These are phyloP conservation scores for Penicillium daleae DNA, from an alignment of 495 filamentous ascomycete species.

Conservation along the genomic window DNA sequence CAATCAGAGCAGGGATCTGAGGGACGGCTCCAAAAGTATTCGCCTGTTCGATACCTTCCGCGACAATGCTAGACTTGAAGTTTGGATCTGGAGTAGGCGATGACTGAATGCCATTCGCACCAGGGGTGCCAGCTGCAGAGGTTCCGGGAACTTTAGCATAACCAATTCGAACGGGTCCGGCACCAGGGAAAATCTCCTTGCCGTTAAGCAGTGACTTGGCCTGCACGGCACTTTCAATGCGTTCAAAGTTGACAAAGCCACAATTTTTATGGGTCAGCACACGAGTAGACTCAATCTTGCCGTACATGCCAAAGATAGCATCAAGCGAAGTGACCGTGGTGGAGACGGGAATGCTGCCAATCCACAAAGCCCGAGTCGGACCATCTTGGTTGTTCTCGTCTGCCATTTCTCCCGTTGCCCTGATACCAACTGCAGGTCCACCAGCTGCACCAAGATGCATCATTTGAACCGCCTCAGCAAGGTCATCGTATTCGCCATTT, in stretches of 20 bases:
- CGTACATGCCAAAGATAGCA: slow-evolving; percentile 89
- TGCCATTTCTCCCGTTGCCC: slow-evolving; percentile 40
- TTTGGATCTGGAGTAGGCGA: slow-evolving; percentile 91
- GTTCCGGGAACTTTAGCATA: slow-evolving; percentile 95
- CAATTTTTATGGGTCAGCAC: slow-evolving; percentile 99
- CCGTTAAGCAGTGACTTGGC: slow-evolving; percentile 87
- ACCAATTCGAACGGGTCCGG: slow-evolving; percentile 91
- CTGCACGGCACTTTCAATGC: slow-evolving; percentile 82
- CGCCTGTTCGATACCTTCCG: slow-evolving; percentile 43
- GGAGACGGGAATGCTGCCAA: slow-evolving; percentile 96
- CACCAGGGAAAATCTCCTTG: slow-evolving; percentile 97
- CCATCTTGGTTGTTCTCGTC: slow-evolving; percentile 85
- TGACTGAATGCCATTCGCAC: slow-evolving; percentile 79
- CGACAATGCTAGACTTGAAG: slow-evolving; percentile 35
- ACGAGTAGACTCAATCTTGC: slow-evolving; percentile 86
- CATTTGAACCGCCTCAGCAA: slow-evolving; percentile 75
- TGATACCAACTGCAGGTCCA: slow-evolving; percentile 58
- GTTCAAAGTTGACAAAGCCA: slow-evolving; percentile 97
- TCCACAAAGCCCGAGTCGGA: slow-evolving; percentile 92
- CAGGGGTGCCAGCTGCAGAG: slow-evolving; percentile 76
- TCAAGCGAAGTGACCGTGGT: slow-evolving; percentile 92
- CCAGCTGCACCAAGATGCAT: slow-evolving; percentile 71
- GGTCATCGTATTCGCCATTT: slow-evolving; percentile 70
- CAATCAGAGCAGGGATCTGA: slow-evolving; percentile 69
- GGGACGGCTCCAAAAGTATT: slow-evolving; percentile 55